Base-by-base conservation (phyloP, 768 basidiomycete genomes). In the Cystoderma amianthinum region DNA sequence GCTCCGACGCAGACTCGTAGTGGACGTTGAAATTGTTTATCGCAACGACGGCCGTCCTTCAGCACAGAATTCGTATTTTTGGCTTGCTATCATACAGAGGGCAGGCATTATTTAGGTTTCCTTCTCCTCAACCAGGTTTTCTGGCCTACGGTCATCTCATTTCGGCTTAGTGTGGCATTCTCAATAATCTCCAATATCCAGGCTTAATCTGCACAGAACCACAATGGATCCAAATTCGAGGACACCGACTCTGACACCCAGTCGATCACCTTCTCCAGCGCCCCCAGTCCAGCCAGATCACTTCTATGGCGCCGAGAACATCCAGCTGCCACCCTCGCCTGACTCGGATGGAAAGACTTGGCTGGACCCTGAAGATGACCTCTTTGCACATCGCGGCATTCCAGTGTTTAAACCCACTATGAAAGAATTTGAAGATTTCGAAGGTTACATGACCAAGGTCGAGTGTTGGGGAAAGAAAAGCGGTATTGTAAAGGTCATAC, bases 401-500 rank as follows among this genome's bases (percentile, higher is more conserved):
- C 96, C 95, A 4, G 92, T 99, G 9, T 99, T 99, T 74, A 85
- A 80, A 57, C 96, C 96, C 6, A 80, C 85, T 2, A 85, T 94
- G 79, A 82, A 84, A 38, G 91, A 98, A 52, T 96, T 96, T 52
- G 59, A 69, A 46, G 88, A 93, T 62, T 98, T 97, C 60, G 95
- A 99, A 55, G 82, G 57, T 9, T 98, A 90, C 59, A 84, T 96
- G 76, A 82, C 77, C 48, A 78, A 64, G 45, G 74, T 98, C 34
- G 91, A 94, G 57, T 75, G 79, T 45, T 99, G 96, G 90, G 96
- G 96, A 1, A 76, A 71, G 56, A 71, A 71, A 43, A 92, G 90
- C 48, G 96, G 96, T 17, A 95, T 98, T 48, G 85, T 94, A 46
- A 99, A 99, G 64, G 79, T 99, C 47, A 85, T 99, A 45, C 95